A percentile compares a stretch with the other conserved stretches of the same genome.
These are phyloP conservation scores for Wickerhamiella infanticola DNA, from an alignment of 1,139 yeast genomes.

Conservation along the genomic window DNA sequence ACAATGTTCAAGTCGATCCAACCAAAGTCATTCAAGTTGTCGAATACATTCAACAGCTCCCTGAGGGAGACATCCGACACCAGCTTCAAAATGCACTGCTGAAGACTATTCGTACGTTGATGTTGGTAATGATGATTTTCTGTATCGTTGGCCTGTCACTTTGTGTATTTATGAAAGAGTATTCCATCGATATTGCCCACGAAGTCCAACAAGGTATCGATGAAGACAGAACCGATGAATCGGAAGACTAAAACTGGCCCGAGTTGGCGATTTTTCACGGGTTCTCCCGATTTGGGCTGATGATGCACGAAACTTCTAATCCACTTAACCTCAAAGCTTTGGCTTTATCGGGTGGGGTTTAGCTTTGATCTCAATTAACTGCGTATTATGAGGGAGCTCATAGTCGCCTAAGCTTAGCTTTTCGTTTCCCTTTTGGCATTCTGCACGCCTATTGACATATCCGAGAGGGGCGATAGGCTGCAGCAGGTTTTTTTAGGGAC, in stretches of 20 bases:
- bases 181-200: constrained; percentile 14
- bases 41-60: constrained; percentile 11
- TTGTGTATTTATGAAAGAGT: constrained; percentile 17
- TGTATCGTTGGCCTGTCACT: constrained; percentile 14
- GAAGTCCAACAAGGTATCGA: constrained; percentile 15
- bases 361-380: too few relatives aligned
- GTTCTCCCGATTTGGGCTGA: too few relatives aligned
- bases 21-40: constrained; percentile 16
- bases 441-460: too few relatives aligned
- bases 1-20: constrained; percentile 6
- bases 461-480: too few relatives aligned
- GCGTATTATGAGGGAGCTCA: too few relatives aligned
- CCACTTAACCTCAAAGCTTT: too few relatives aligned
- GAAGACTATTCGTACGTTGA: constrained; percentile 14
- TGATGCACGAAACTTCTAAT: too few relatives aligned
- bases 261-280: too few relatives aligned
- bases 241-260: neutral
- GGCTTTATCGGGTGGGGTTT: too few relatives aligned
- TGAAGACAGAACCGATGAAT: neutral
- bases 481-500: too few relatives aligned
- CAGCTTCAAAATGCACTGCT: constrained; percentile 13
- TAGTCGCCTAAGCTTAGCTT: too few relatives aligned
- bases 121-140: constrained; percentile 14
- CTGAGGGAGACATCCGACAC: constrained; percentile 9
- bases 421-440: too few relatives aligned